phyloP scores from a whole-genome alignment of 2,329 filamentous ascomycete genomes.

The Apiospora malaysiana region DNA sequence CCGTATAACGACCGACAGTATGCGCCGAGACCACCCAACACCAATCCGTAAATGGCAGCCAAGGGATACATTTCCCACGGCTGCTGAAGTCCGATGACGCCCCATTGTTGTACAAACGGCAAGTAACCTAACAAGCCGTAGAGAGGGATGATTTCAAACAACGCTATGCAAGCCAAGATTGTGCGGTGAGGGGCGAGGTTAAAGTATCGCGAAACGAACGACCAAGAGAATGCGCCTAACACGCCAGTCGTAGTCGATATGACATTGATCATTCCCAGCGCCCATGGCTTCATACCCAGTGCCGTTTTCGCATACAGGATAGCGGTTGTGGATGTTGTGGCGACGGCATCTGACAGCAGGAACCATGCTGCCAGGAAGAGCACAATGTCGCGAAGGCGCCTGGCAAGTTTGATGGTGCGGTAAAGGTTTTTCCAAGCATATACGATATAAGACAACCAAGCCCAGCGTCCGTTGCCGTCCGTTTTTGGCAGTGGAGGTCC shows the following conservation, averaged over 20 bases:
- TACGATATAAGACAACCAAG: constrained; percentile 74
- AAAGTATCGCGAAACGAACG: constrained; percentile 73
- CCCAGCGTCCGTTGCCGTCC: constrained; percentile 44
- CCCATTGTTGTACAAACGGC: constrained; percentile 75
- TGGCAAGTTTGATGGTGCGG: constrained; percentile 77
- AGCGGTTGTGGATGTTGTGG: constrained; percentile 92
- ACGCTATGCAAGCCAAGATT: constrained; percentile 85
- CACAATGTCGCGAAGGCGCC: constrained; percentile 73
- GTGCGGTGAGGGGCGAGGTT: constrained; percentile 81
- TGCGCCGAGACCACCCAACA: constrained; percentile 88
- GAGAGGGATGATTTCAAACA: constrained; percentile 91
- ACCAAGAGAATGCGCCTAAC: constrained; percentile 88
- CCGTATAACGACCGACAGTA: constrained; percentile 94
- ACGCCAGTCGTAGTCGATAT: constrained; percentile 87
- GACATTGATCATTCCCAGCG: constrained; percentile 90
- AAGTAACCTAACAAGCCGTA: constrained; percentile 91
- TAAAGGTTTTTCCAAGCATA: constrained; percentile 89
- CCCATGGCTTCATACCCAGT: constrained; percentile 86
- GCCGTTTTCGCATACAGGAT: constrained; percentile 96
- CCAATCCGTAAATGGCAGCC: constrained; percentile 88
- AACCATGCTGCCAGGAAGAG: constrained; percentile 92
- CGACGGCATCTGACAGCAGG: constrained; percentile 89
- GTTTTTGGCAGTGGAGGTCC: constrained; percentile 74
- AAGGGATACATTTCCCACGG: constrained; percentile 97
- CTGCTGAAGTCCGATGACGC: constrained; percentile 85